Conservation (phyloP, 257 asterid genomes). For the Ophiorrhiza pumila region DNA sequence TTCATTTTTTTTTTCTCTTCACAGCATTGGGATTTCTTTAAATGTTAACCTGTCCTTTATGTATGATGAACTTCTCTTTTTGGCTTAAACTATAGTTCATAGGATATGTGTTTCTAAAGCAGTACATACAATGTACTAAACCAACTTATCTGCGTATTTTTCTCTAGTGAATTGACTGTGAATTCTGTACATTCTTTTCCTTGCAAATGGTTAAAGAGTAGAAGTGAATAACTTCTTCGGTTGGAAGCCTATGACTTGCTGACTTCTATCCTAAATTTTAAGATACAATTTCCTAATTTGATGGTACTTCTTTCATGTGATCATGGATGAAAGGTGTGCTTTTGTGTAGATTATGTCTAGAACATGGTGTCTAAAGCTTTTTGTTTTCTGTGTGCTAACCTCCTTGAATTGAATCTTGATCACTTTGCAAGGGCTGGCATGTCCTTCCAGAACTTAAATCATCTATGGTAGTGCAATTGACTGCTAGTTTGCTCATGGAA, state of each 20-base stretch:
- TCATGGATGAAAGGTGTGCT: neutral
- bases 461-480: neutral
- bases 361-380: neutral
- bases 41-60: neutral
- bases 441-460: neutral
- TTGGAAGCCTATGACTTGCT: neutral
- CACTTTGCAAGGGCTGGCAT: no score
- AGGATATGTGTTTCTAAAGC: neutral
- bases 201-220: neutral
- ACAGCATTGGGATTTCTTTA: neutral
- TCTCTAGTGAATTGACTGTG: neutral
- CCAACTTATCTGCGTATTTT: neutral
- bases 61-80: neutral
- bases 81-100: neutral
- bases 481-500: neutral
- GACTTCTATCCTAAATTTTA: neutral
- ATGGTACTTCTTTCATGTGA: neutral
- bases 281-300: neutral
- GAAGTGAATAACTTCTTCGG: neutral
- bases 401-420: constrained; percentile 1
- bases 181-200: neutral
- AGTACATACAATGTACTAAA: neutral
- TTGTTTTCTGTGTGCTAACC: neutral
- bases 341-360: neutral
- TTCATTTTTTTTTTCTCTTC: neutral